phyloP scores from a whole-genome alignment of 2,329 filamentous ascomycete genomes.

The Xylaria sp. region DNA sequence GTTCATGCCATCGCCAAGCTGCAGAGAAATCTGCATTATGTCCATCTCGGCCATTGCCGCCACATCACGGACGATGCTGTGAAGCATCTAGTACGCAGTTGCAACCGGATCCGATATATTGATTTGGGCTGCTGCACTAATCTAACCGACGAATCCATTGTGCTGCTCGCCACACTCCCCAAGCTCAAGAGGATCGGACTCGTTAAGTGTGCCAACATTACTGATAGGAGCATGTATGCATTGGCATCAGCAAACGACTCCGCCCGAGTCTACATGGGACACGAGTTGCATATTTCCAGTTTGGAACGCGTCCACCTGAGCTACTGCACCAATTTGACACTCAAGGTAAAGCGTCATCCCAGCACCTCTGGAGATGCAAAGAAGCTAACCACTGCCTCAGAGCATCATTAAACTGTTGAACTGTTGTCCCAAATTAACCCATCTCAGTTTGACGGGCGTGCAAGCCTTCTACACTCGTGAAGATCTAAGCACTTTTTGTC shows the following conservation, averaged over 20 bases:
- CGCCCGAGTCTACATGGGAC: constrained; percentile 39
- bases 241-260: constrained; percentile 65
- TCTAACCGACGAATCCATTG: constrained; percentile 82
- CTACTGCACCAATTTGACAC: constrained; percentile 81
- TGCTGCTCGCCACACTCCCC: constrained; percentile 75
- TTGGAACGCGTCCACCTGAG: constrained; percentile 93
- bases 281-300: constrained; percentile 56
- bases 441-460: constrained; percentile 90
- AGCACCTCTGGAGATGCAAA: background rate
- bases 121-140: constrained; percentile 92
- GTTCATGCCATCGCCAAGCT: constrained; percentile 82
- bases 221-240: constrained; percentile 80
- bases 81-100: constrained; percentile 72
- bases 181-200: constrained; percentile 92
- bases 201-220: constrained; percentile 89
- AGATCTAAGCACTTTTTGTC: constrained; percentile 79
- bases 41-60: constrained; percentile 89
- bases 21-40: constrained; percentile 93
- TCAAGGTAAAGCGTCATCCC: constrained; percentile 53
- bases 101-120: constrained; percentile 94
- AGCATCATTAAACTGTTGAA: constrained; percentile 87
- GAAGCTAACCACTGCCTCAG: constrained; percentile 40
- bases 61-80: constrained; percentile 89
- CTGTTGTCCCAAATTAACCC: constrained; percentile 84
- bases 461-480: constrained; percentile 74